Base-by-base conservation (phyloP, 257 asterid species). In the Ehretia macrophylla region DNA sequence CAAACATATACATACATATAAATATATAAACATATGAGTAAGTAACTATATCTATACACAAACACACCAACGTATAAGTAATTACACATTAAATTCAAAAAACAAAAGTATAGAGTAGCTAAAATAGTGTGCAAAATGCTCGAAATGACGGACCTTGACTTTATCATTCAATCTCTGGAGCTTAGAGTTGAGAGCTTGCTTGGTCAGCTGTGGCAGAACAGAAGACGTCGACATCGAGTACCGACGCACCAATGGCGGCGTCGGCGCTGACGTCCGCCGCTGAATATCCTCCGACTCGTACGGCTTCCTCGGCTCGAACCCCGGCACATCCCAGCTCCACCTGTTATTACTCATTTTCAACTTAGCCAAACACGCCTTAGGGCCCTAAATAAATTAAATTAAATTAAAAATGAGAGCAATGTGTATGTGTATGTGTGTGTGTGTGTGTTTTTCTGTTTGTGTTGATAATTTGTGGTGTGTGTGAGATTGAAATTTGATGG, bases 281-380 rank as follows among this genome's bases (percentile, higher is more conserved):
- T 77, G 66, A 63, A 80, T 84, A 47, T 83, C 96, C 53, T 65
- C 75, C 77, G 67, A 45, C 68, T 71, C 84, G 68, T 71, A 63
- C 77, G 90, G 64, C 74, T 79, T 85, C 68, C 86, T 78, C 17
- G 88, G 95, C 74, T 89, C 92, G 74, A 93, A 93, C 20, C 99
- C 99, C 11, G 95, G 66, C 32, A 89, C 95, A 62, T 93, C 99
- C 99, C 99, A 93, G 83, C 78, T 93, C 99, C 99, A 93, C 55
- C 96, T 80, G 68, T 74, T 85, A 53, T 79, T 75, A 68, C 69
- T 80, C 57, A 52, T 52, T 52, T 14, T 47, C 6, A 27, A 27
- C 35, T 27, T 27, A 27, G 3, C 35, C 35, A 27, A 27, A 27
- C 35, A 27, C 35, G 47, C 47, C 47, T 42, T 42, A 42, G 47